Conservation (phyloP, 1,139 yeast genomes). For the Kurtzmaniella natalensis region DNA sequence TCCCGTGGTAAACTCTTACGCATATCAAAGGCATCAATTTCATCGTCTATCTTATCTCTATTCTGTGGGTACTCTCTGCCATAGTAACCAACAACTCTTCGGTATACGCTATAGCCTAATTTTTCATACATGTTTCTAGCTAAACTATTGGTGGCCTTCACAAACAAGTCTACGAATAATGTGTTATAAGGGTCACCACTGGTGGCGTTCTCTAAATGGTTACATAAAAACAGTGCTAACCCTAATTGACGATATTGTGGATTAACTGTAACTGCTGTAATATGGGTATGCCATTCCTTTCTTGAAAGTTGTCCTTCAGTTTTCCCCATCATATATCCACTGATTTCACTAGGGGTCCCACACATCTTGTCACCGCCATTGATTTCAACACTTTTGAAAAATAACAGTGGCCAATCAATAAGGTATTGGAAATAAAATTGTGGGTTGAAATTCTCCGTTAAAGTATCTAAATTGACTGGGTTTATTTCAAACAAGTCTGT, state of each 20-base stretch:
- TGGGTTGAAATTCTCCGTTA: slow-evolving; percentile 86
- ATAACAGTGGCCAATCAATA: slow-evolving; percentile 81
- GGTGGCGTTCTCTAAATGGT: slow-evolving; percentile 67
- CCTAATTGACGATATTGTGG: slow-evolving; percentile 82
- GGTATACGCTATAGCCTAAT: slow-evolving; percentile 76
- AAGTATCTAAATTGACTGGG: slow-evolving; percentile 75
- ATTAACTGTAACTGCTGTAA: slow-evolving; percentile 91
- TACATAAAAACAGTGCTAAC: slow-evolving; percentile 73
- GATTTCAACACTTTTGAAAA: slow-evolving; percentile 65
- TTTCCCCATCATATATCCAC: slow-evolving; percentile 94
- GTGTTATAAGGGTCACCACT: slow-evolving; percentile 64
- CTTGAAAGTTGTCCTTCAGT: slow-evolving; percentile 70
- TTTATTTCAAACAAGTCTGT: slow-evolving; percentile 74
- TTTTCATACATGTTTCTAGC: slow-evolving; percentile 83
- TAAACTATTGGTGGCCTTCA: slow-evolving; percentile 73
- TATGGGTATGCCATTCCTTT: slow-evolving; percentile 93
- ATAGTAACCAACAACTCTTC: slow-evolving; percentile 91
- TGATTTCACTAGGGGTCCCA: slow-evolving; percentile 35
- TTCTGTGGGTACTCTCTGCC: slow-evolving; percentile 48
- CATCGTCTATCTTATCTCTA: slow-evolving; percentile 49
- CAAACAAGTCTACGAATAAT: slow-evolving; percentile 85
- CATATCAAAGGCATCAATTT: slow-evolving; percentile 88
- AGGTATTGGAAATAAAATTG: slow-evolving; percentile 83
- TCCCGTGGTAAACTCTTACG: slow-evolving; percentile 62
- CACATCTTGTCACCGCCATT: slow-evolving; percentile 15